Evolutionary conservation across 257 asterid genomes (phyloP).

Genomic region (Gentiana dahurica): DNA sequence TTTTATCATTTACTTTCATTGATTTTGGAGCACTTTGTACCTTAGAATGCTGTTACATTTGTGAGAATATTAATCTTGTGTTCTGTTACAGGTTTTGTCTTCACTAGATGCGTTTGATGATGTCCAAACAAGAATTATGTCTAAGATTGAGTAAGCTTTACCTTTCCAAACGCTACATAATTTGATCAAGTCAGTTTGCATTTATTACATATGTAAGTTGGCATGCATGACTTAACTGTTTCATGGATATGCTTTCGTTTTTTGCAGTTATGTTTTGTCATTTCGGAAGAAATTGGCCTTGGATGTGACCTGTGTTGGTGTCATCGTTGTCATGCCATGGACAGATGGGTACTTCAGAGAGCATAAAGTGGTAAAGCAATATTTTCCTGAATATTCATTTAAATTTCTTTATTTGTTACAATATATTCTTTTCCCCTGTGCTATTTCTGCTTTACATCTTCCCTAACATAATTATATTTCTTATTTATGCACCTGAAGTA

Average conservation of each 20-base stretch:
- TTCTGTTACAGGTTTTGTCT: constrained; percentile 47
- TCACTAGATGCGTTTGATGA: constrained; percentile 63
- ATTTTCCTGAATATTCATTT: not conserved
- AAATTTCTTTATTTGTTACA: too few relatives aligned
- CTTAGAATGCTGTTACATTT: not conserved
- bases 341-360: constrained; percentile 26
- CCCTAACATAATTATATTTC: too few relatives aligned
- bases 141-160: constrained; percentile 70
- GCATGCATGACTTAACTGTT: too few relatives aligned
- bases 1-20: constrained; percentile 2
- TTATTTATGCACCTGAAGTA: too few relatives aligned
- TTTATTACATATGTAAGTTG: too few relatives aligned
- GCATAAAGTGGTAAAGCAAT: constrained; percentile 36
- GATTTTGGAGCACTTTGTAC: not conserved
- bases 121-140: constrained; percentile 45
- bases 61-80: constrained; percentile 3
- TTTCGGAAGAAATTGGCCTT: constrained; percentile 53
- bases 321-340: constrained; percentile 43
- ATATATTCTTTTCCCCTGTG: too few relatives aligned
- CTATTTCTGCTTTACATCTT: too few relatives aligned
- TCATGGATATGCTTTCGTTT: not conserved
- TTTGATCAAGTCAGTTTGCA: not conserved
- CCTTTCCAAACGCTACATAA: not conserved
- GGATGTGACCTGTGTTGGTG: constrained; percentile 45
- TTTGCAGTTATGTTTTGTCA: constrained; percentile 63